Conservation (phyloP, 768 basidiomycete species). For the Lactifluus subvellereus region DNA sequence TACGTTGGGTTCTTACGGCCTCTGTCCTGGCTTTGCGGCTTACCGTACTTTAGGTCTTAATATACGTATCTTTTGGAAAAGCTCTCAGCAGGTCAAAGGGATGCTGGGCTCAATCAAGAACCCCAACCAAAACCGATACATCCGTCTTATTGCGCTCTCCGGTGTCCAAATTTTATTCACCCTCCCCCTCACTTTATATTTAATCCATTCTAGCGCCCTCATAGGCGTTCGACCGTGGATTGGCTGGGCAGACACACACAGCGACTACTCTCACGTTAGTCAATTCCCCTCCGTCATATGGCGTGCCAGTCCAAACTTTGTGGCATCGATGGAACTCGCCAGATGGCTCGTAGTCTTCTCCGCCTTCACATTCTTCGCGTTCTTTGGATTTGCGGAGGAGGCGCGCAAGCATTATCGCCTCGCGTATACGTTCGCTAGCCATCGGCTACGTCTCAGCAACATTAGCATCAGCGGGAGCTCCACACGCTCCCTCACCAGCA, state of each 20-base stretch:
- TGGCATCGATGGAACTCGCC: conserved; percentile 29
- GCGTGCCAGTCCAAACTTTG: conserved; percentile 26
- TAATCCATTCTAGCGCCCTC: conserved; percentile 28
- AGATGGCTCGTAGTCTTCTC: conserved; percentile 40
- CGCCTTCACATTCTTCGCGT: conserved; percentile 41
- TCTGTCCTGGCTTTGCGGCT: background rate
- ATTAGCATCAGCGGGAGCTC: background rate
- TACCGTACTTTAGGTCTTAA: conserved; percentile 23
- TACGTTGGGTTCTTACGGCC: conserved; percentile 23
- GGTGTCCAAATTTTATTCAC: conserved; percentile 29
- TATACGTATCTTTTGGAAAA: conserved; percentile 29
- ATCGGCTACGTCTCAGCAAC: conserved; percentile 26
- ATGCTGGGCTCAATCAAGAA: conserved; percentile 27
- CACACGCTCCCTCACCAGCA: conserved; percentile 10
- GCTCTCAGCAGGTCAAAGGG: conserved; percentile 28
- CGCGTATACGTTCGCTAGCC: conserved; percentile 28
- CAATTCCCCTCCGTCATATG: conserved; percentile 37
- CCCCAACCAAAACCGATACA: conserved; percentile 43
- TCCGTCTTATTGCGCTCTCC: conserved; percentile 36
- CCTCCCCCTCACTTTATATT: conserved; percentile 31
- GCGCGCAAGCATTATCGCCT: conserved; percentile 37
- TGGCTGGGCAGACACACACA: conserved; percentile 50
- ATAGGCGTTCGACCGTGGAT: conserved; percentile 36
- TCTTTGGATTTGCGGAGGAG: conserved; percentile 52
- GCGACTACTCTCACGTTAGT: conserved; percentile 38